These are phyloP conservation scores for Paramecium caudatum DNA, from an alignment of 73 alveolate species.

Conservation along the genomic window DNA sequence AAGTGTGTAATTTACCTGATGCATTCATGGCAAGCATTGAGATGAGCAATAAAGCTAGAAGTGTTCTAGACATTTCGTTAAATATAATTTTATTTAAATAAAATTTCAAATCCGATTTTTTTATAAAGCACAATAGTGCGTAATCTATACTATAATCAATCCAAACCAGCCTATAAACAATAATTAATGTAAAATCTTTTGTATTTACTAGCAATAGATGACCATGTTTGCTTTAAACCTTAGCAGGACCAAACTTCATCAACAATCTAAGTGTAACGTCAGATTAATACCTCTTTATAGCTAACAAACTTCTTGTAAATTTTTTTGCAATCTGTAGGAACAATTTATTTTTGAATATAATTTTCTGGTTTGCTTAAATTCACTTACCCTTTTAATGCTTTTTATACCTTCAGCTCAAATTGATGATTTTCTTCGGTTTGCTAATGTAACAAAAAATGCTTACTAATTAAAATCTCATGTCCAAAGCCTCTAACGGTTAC, in stretches of 20 bases:
- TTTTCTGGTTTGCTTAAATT: constrained; percentile 31
- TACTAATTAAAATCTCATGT: constrained; percentile 27
- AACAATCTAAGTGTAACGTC: neutral
- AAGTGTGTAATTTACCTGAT: constrained; percentile 30
- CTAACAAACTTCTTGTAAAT: neutral
- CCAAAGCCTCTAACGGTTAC: neutral
- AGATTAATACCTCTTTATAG: neutral
- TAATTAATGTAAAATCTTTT: constrained; percentile 15
- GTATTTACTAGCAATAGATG: neutral
- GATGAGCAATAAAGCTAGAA: constrained; percentile 26
- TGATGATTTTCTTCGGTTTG: constrained; percentile 30
- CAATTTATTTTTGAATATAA: neutral
- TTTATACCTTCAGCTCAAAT: neutral
- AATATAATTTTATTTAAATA: constrained; percentile 17
- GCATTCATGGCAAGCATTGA: constrained; percentile 22
- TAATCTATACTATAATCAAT: too few species aligned
- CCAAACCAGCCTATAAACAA: neutral
- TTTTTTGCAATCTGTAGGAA: neutral
- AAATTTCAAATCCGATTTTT: constrained; percentile 33
- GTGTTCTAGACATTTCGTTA: constrained; percentile 52
- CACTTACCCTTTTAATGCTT: constrained; percentile 38
- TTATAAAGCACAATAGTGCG: constrained; percentile 14
- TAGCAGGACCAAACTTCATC: neutral
- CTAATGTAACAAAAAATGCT: neutral
- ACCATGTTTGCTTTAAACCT: neutral